These are phyloP conservation scores for Euptelea pleiosperma DNA, from an alignment of 164 flowering plant species.

Conservation along the genomic window DNA sequence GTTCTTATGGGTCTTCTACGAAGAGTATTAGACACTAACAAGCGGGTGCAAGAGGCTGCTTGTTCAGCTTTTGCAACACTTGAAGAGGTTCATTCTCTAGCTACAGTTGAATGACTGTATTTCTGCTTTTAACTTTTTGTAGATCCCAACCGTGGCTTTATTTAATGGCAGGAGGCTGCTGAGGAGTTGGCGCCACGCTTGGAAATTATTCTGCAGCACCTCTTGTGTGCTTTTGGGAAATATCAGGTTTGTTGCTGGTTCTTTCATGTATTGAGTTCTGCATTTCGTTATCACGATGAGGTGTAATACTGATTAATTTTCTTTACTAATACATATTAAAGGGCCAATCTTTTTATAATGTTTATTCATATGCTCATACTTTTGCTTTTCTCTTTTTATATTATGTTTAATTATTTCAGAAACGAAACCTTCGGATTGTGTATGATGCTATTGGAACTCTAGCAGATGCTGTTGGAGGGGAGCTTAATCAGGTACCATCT, in stretches of 20 bases:
- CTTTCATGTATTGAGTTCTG: not conserved
- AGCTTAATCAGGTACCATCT: slow-evolving; percentile 86
- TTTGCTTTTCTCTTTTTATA: too few species aligned
- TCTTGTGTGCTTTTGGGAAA: slow-evolving; percentile 91
- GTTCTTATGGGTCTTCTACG: slow-evolving; percentile 82
- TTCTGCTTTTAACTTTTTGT: slow-evolving; percentile 4
- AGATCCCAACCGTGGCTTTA: slow-evolving; percentile 5
- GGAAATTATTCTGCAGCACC: slow-evolving; percentile 83
- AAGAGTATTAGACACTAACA: slow-evolving; percentile 82
- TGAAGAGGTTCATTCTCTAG: slow-evolving; percentile 69
- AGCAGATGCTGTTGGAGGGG: slow-evolving; percentile 94
- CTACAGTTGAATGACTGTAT: slow-evolving; percentile 5
- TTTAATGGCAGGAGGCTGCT: slow-evolving; percentile 77
- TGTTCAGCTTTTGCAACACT: slow-evolving; percentile 99
- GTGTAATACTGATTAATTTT: not conserved
- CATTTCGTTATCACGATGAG: not conserved
- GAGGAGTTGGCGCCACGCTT: slow-evolving; percentile 81
- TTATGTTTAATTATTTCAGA: too few species aligned
- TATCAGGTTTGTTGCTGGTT: slow-evolving; percentile 67
- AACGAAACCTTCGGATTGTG: slow-evolving; percentile 82
- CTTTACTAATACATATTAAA: too few species aligned
- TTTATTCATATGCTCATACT: too few species aligned
- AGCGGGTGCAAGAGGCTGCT: slow-evolving; percentile 98
- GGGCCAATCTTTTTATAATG: not conserved
- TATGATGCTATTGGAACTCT: slow-evolving; percentile 98